A percentile compares a stretch with the other conserved stretches of the same genome.
Conservation (phyloP, 1,284 basidiomycete genomes). For the Melampsora americana region DNA sequence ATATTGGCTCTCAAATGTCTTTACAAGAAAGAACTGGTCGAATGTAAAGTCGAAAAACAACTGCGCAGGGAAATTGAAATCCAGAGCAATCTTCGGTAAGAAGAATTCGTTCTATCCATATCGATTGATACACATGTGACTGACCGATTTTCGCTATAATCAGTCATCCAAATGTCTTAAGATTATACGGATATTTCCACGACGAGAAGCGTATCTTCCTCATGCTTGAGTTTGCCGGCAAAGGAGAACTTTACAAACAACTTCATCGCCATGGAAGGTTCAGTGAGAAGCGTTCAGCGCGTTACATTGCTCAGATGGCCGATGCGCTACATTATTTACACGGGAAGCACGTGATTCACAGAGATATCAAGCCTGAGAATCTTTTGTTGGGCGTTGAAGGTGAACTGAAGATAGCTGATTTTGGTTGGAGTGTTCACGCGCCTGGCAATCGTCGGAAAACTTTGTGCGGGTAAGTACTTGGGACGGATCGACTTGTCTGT, state of each 20-base stretch:
- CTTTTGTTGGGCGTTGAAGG: slow-evolving; percentile 89
- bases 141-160: neutral
- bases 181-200: slow-evolving; percentile 95
- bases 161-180: slow-evolving; percentile 88
- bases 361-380: slow-evolving; percentile 99
- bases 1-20: slow-evolving; percentile 96
- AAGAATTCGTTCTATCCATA: slow-evolving; percentile 9
- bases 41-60: slow-evolving; percentile 83
- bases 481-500: neutral
- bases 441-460: slow-evolving; percentile 67
- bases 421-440: slow-evolving; percentile 98
- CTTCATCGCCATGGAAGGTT: slow-evolving; percentile 79
- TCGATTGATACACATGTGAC: slow-evolving; percentile 11
- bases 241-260: slow-evolving; percentile 94
- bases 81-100: slow-evolving; percentile 79
- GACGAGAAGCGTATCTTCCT: slow-evolving; percentile 97
- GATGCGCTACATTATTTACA: slow-evolving; percentile 92
- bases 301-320: slow-evolving; percentile 97
- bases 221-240: slow-evolving; percentile 92
- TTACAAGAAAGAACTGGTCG: slow-evolving; percentile 92
- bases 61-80: slow-evolving; percentile 97
- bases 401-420: slow-evolving; percentile 97
- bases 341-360: slow-evolving; percentile 93
- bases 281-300: slow-evolving; percentile 76
- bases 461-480: slow-evolving; percentile 36